These are phyloP conservation scores for Gossypium stocksii DNA, from an alignment of 345 rosid genomes.

Conservation along the genomic window DNA sequence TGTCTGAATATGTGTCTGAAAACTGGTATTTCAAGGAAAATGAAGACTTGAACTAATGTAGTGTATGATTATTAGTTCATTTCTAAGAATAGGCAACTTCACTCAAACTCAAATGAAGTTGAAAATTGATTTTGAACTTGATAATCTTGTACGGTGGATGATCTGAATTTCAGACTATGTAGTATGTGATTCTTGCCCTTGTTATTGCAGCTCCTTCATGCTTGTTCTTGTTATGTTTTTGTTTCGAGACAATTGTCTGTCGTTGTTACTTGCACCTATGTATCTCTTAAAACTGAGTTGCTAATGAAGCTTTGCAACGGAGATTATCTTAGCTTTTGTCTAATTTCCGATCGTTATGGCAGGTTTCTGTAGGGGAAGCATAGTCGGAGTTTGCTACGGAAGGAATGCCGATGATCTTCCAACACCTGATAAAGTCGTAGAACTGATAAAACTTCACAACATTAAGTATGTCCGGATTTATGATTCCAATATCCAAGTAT, in stretches of 20 bases:
- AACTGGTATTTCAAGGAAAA: too few species aligned
- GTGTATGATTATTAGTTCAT: neutral
- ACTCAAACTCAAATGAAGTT: neutral
- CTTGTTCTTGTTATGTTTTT: neutral
- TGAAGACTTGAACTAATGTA: neutral
- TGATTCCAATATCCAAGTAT: slow-evolving; percentile 81
- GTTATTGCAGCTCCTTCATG: neutral
- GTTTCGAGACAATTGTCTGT: neutral
- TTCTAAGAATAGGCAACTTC: neutral
- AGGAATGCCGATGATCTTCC: slow-evolving; percentile 97
- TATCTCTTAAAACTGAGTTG: neutral
- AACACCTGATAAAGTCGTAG: slow-evolving; percentile 65
- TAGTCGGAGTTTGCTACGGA: slow-evolving; percentile 87
- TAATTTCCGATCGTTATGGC: slow-evolving; percentile 11
- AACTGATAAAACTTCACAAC: slow-evolving; percentile 56
- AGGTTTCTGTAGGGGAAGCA: slow-evolving; percentile 65
- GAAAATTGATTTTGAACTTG: neutral
- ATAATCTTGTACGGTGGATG: neutral
- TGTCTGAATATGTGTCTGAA: too few species aligned
- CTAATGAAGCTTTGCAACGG: neutral
- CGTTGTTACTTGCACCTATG: neutral
- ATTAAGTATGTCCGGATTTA: slow-evolving; percentile 76
- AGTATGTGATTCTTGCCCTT: neutral
- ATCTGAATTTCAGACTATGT: neutral
- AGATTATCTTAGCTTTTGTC: neutral